These are phyloP conservation scores for Elaphomyces granulatus DNA, from an alignment of 495 filamentous ascomycete genomes.

Conservation along the genomic window DNA sequence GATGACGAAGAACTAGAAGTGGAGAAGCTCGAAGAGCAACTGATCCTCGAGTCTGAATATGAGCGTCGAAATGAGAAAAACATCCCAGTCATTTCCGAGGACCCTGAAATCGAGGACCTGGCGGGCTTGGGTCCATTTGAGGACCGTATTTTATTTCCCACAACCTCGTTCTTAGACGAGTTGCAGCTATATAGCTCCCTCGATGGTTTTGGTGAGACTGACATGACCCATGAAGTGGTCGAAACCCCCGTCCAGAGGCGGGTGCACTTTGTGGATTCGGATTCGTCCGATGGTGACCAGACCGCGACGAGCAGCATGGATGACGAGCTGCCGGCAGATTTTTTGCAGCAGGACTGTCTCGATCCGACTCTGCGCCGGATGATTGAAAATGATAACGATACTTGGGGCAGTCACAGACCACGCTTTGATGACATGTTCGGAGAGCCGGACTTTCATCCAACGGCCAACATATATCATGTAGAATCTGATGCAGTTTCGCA, in stretches of 20 bases:
- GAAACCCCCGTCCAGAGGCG: constrained; percentile 31
- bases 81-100: constrained; percentile 17
- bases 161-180: constrained; percentile 38
- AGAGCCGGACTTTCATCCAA: constrained; percentile 30
- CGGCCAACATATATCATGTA: constrained; percentile 34
- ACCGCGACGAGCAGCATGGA: constrained; percentile 25
- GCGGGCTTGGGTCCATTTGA: constrained; percentile 40
- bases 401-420: constrained; percentile 27
- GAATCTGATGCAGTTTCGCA: constrained; percentile 39
- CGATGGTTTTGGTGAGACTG: constrained; percentile 30
- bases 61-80: constrained; percentile 17
- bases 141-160: constrained; percentile 32
- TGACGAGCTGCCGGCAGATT: constrained; percentile 54
- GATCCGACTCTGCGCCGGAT: constrained; percentile 54
- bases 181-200: constrained; percentile 35
- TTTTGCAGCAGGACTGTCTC: constrained; percentile 54
- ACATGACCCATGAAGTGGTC: constrained; percentile 29
- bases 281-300: constrained; percentile 25
- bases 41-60: constrained; percentile 47
- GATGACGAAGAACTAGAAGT: constrained; percentile 65
- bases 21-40: constrained; percentile 55
- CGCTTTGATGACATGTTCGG: constrained; percentile 33
- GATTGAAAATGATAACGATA: constrained; percentile 47
- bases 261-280: constrained; percentile 34
- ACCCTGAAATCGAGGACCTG: constrained; percentile 36